These are phyloP conservation scores for Cutaneotrichosporon curvatum DNA, from an alignment of 1,284 basidiomycete genomes.

Conservation along the genomic window DNA sequence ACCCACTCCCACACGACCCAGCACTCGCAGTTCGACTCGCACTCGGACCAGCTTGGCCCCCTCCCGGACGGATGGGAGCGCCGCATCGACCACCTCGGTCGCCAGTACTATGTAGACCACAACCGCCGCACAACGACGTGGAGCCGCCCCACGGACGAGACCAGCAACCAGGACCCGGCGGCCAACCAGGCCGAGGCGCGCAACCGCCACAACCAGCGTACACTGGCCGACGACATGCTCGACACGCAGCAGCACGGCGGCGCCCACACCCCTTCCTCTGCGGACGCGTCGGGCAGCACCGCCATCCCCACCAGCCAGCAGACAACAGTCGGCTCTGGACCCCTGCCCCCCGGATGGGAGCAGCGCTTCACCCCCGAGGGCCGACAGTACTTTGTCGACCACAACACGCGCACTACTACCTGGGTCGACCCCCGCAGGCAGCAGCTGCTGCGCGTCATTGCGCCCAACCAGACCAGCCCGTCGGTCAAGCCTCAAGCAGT, in stretches of 20 bases:
- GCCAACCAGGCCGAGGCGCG: slow-evolving; percentile 59
- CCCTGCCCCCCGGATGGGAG: slow-evolving; percentile 93
- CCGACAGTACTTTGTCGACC: slow-evolving; percentile 93
- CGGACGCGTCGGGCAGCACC: background rate
- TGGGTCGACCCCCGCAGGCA: slow-evolving; percentile 96
- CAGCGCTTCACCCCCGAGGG: slow-evolving; percentile 97
- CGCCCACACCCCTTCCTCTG: slow-evolving; percentile 18
- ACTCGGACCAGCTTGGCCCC: slow-evolving; percentile 66
- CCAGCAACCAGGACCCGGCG: slow-evolving; percentile 46
- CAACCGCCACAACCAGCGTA: slow-evolving; percentile 67
- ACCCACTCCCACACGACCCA: background rate
- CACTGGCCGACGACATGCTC: slow-evolving; percentile 70
- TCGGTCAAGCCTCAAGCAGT: slow-evolving; percentile 72
- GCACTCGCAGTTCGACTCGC: slow-evolving; percentile 65
- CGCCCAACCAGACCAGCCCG: slow-evolving; percentile 69
- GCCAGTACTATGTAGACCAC: slow-evolving; percentile 92
- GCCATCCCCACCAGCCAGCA: slow-evolving; percentile 44
- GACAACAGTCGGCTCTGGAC: slow-evolving; percentile 72
- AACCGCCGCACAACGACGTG: slow-evolving; percentile 91
- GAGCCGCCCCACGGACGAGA: slow-evolving; percentile 57
- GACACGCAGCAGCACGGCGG: slow-evolving; percentile 48
- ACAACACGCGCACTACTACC: slow-evolving; percentile 91
- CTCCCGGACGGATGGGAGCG: slow-evolving; percentile 90
- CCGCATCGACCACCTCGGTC: slow-evolving; percentile 74
- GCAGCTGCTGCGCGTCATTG: slow-evolving; percentile 77